Percentiles rank a stretch among this genome's conserved stretches.
These are phyloP conservation scores for Penicillium sp. DNA, from an alignment of 2,329 filamentous ascomycete species.

Conservation along the genomic window DNA sequence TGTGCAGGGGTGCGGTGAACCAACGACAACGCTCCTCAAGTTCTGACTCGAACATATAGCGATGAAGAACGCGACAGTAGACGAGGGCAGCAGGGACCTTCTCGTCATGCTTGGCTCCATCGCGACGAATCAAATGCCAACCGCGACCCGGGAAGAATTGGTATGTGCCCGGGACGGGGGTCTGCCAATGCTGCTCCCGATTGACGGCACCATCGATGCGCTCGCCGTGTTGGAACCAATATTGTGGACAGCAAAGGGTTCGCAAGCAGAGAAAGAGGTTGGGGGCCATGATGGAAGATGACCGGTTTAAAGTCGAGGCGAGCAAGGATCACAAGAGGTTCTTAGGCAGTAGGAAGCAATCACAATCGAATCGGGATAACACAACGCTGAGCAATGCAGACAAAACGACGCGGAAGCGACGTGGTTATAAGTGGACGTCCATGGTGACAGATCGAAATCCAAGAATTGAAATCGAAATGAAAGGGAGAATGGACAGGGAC, in stretches of 20 bases:
- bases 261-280: slow-evolving; percentile 49
- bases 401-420: slow-evolving; percentile 8
- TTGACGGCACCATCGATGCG: slow-evolving; percentile 36
- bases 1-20: slow-evolving; percentile 36
- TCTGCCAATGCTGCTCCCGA: slow-evolving; percentile 45
- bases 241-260: slow-evolving; percentile 44
- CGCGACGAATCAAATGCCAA: slow-evolving; percentile 46
- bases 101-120: slow-evolving; percentile 31
- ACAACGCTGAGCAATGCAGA: slow-evolving; percentile 23
- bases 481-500: slow-evolving; percentile 10
- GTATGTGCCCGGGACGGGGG: slow-evolving; percentile 46
- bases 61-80: slow-evolving; percentile 47
- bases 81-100: slow-evolving; percentile 37
- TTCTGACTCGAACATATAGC: slow-evolving; percentile 46
- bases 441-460: slow-evolving; percentile 25
- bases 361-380: slow-evolving; percentile 5
- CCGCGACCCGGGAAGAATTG: slow-evolving; percentile 47
- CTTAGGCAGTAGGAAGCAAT: slow-evolving; percentile 1
- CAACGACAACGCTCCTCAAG: slow-evolving; percentile 45
- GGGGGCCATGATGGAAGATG: slow-evolving; percentile 41
- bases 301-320: slow-evolving; percentile 3
- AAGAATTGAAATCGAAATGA: slow-evolving; percentile 14
- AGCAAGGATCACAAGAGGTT: slow-evolving; percentile 1
- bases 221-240: slow-evolving; percentile 45
- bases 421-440: slow-evolving; percentile 31